phyloP scores from a whole-genome alignment of 163 green algal genomes.

The Scenedesmus sp. region DNA sequence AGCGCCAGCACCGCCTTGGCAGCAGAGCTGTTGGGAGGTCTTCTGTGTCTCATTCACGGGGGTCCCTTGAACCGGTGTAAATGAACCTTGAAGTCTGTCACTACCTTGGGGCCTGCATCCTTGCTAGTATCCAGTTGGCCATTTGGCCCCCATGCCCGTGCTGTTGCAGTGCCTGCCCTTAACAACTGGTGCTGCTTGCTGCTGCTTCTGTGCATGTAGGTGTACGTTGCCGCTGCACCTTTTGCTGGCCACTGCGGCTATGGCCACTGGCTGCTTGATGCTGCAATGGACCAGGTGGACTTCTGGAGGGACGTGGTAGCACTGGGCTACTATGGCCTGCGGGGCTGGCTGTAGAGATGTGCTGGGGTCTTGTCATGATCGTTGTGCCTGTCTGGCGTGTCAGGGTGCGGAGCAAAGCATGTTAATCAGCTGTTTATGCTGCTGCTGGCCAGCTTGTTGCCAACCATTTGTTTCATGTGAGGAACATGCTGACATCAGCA shows the following conservation, averaged over 20 bases:
- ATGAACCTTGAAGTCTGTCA: not conserved
- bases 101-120: no score
- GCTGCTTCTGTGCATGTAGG: slow-evolving; percentile 20
- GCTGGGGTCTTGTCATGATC: no score
- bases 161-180: not conserved
- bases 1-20: not conserved
- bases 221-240: slow-evolving; percentile 46
- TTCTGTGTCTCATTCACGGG: no score
- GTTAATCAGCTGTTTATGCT: no score
- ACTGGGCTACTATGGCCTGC: slow-evolving; percentile 36
- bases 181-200: not conserved
- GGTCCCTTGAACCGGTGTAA: no score
- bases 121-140: no score
- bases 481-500: no score
- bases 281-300: slow-evolving; percentile 45
- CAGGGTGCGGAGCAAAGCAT: no score
- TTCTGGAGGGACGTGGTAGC: slow-evolving; percentile 55
- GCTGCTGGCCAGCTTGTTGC: no score
- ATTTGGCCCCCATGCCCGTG: not conserved
- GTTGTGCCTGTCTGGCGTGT: no score
- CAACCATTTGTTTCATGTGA: no score
- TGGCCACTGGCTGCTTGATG: slow-evolving; percentile 32
- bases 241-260: slow-evolving; percentile 52
- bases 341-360: slow-evolving; percentile 41
- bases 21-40: no score